Conservation (phyloP, 371 early-diverging fungal genomes). For the Rhizomucor pusillus region DNA sequence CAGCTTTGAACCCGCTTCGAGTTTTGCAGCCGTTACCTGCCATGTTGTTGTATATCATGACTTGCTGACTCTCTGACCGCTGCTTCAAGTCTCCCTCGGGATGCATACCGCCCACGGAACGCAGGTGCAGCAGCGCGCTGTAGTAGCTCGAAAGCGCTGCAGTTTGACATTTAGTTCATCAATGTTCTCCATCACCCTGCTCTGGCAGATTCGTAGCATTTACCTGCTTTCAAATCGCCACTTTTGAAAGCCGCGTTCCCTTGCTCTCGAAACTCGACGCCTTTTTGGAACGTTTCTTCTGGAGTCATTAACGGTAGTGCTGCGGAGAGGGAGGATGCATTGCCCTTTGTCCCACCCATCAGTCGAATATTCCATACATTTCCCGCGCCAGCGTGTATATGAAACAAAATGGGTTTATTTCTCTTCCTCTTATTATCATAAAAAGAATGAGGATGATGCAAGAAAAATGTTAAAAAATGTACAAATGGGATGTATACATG, state of each 20-base stretch:
- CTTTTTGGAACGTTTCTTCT: conserved; percentile 34
- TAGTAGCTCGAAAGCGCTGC: conserved; percentile 37
- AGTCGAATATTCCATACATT: no score
- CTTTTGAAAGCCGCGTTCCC: conserved; percentile 39
- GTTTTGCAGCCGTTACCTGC: conserved; percentile 10
- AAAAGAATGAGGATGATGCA: no score
- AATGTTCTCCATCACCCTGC: no score
- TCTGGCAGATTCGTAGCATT: no score
- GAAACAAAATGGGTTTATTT: no score
- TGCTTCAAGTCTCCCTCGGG: conserved; percentile 19
- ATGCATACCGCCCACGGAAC: conserved; percentile 33
- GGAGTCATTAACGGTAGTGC: no score
- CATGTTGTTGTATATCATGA: conserved; percentile 49
- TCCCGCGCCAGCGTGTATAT: no score
- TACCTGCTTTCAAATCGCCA: conserved; percentile 31
- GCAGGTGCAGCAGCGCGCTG: conserved; percentile 35
- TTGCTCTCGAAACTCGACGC: conserved; percentile 31
- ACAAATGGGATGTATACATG: no score
- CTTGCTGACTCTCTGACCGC: conserved; percentile 25
- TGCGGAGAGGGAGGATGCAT: no score
- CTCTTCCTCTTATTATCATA: no score
- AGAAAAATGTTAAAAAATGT: no score
- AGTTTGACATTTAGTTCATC: background rate
- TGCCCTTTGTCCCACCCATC: no score
- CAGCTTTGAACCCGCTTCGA: background rate